Conservation (phyloP, 1,284 basidiomycete genomes). For the Ustilago sp. region DNA sequence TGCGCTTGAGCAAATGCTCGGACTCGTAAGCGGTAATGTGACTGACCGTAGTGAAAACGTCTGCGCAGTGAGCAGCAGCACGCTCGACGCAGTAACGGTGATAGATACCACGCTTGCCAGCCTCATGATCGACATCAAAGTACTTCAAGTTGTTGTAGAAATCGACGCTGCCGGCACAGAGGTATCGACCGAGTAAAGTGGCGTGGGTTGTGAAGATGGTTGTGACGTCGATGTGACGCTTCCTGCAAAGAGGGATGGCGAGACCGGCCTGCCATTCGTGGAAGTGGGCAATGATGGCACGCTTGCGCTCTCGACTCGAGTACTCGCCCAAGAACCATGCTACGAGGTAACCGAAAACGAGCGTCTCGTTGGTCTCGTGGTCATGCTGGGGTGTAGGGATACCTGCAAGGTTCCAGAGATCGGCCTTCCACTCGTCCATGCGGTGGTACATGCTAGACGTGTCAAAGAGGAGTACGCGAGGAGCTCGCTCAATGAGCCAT, state of each 20-base stretch:
- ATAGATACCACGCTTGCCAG: slow-evolving; percentile 94
- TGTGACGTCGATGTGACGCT: slow-evolving; percentile 95
- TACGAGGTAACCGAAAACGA: slow-evolving; percentile 97
- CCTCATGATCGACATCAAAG: slow-evolving; percentile 99
- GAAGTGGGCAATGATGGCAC: slow-evolving; percentile 94
- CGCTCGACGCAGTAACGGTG: slow-evolving; percentile 95
- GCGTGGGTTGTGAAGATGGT: slow-evolving; percentile 96
- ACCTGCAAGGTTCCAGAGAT: slow-evolving; percentile 96
- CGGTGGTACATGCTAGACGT: slow-evolving; percentile 86
- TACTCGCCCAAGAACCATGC: slow-evolving; percentile 99
- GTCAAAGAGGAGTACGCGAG: slow-evolving; percentile 93
- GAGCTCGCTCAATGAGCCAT: slow-evolving; percentile 97
- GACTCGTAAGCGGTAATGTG: slow-evolving; percentile 93
- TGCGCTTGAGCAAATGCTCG: slow-evolving; percentile 95
- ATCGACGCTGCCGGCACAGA: slow-evolving; percentile 96
- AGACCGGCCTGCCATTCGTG: slow-evolving; percentile 99
- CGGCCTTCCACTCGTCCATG: slow-evolving; percentile 97
- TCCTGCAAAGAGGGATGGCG: slow-evolving; percentile 93
- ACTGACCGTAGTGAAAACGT: slow-evolving; percentile 97
- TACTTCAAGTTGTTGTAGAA: slow-evolving; percentile 99
- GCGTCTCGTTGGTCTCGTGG: slow-evolving; percentile 98
- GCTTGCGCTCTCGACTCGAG: slow-evolving; percentile 80
- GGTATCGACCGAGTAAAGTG: slow-evolving; percentile 96
- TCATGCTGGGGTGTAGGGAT: slow-evolving; percentile 96
- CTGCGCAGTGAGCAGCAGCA: slow-evolving; percentile 90